These are phyloP conservation scores for Graphilbum ipis-grandicollis DNA, from an alignment of 2,329 filamentous ascomycete genomes.

Conservation along the genomic window DNA sequence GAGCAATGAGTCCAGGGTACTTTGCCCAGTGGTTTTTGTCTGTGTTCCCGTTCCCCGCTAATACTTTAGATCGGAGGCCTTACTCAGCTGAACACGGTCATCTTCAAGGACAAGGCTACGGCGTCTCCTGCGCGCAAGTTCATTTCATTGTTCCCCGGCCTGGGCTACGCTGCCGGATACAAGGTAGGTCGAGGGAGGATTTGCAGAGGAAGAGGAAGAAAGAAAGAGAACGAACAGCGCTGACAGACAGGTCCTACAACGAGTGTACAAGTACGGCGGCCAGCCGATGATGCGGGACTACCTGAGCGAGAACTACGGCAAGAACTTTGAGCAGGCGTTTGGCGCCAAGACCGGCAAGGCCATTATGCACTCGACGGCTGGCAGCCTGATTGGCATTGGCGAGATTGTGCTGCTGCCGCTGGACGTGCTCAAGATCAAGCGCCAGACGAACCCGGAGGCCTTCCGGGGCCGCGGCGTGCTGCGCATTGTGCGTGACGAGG, in stretches of 20 bases:
- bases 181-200: constrained; percentile 33
- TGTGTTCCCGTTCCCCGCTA: neutral
- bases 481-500: constrained; percentile 81
- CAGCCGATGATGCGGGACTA: constrained; percentile 92
- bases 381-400: constrained; percentile 89
- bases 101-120: constrained; percentile 77
- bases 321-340: constrained; percentile 73
- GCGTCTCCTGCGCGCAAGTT: constrained; percentile 63
- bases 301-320: constrained; percentile 61
- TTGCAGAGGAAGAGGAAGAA: neutral
- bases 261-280: constrained; percentile 97
- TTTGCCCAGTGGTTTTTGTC: neutral
- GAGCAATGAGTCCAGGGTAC: constrained; percentile 78
- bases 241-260: constrained; percentile 46
- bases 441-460: constrained; percentile 95
- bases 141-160: constrained; percentile 86
- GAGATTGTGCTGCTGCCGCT: constrained; percentile 91
- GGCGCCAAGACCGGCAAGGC: constrained; percentile 97
- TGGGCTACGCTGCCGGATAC: constrained; percentile 95
- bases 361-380: constrained; percentile 91
- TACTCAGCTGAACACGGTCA: constrained; percentile 66
- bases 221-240: neutral
- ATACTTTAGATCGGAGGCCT: constrained; percentile 31
- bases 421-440: constrained; percentile 98
- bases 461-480: constrained; percentile 88